These are phyloP conservation scores for Fallopia convolvulus DNA, from an alignment of 148 eudicot genomes.

Conservation along the genomic window DNA sequence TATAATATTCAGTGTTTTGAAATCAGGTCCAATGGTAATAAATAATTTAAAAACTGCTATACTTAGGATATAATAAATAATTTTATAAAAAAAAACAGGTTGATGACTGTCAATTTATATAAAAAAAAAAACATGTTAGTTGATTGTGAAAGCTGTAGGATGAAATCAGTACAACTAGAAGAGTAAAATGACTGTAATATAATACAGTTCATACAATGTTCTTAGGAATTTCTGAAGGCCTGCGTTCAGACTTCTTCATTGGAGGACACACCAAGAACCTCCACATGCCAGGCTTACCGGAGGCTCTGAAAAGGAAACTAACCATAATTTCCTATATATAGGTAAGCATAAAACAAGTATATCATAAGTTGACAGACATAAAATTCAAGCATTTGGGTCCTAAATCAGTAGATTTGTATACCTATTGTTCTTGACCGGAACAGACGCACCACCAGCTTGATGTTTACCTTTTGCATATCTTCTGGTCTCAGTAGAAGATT, in stretches of 20 bases:
- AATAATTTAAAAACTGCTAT: no score
- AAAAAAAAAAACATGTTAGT: neutral
- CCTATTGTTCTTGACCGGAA: no score
- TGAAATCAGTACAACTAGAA: neutral
- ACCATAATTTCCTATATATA: neutral
- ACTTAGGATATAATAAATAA: neutral
- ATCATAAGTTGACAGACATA: slow-evolving; percentile 1
- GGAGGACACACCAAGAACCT: slow-evolving; percentile 41
- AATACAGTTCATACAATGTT: slow-evolving; percentile 36
- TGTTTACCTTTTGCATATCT: slow-evolving; percentile 29
- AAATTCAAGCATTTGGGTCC: slow-evolving; percentile 23
- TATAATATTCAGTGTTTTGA: neutral
- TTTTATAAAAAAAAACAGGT: no score
- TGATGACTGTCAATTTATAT: neutral
- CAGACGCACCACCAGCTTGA: no score
- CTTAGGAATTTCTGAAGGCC: slow-evolving; percentile 26
- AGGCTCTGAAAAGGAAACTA: slow-evolving; percentile 18
- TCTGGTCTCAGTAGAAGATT: slow-evolving; percentile 8
- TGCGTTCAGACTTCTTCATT: slow-evolving; percentile 36
- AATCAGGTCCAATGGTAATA: neutral
- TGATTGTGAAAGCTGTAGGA: neutral
- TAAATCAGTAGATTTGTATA: slow-evolving; percentile 19
- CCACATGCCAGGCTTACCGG: slow-evolving; percentile 64
- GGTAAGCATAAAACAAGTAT: neutral
- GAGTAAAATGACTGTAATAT: neutral